Conservation (phyloP, 2,329 filamentous ascomycete species). For the Aspergillus flavus region DNA sequence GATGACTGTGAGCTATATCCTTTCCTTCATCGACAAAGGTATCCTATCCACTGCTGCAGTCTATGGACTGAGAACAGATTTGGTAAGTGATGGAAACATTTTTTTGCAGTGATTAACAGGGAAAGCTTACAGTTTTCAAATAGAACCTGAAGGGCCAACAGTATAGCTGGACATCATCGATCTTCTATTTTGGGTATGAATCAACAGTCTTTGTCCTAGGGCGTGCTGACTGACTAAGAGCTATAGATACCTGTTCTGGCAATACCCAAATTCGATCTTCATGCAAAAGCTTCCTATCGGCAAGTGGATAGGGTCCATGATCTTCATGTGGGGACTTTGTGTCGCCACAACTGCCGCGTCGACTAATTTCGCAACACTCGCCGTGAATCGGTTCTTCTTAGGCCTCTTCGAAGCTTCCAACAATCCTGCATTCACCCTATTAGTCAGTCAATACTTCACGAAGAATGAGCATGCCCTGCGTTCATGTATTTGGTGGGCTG, state of each 20-base stretch:
- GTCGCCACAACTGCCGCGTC: background rate
- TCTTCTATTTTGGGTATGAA: background rate
- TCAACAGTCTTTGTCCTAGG: no score
- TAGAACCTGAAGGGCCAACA: background rate
- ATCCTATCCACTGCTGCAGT: background rate
- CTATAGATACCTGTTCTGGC: background rate
- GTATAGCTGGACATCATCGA: background rate
- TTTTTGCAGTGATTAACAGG: no score
- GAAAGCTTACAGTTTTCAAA: background rate
- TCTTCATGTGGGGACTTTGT: background rate
- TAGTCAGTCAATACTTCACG: background rate
- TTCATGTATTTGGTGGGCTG: background rate
- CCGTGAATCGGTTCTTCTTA: background rate
- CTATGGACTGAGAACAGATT: background rate
- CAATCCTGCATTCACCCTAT: background rate
- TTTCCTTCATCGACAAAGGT: background rate
- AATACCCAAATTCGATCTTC: background rate
- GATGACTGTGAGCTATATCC: background rate
- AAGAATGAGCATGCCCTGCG: background rate
- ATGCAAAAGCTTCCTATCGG: slow-evolving; percentile 3
- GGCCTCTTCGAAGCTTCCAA: background rate
- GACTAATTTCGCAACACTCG: background rate
- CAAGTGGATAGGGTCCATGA: background rate
- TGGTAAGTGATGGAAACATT: background rate
- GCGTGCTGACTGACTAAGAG: background rate